These are phyloP conservation scores for Senecio squalidus DNA, from an alignment of 140 eudicot species.

Conservation along the genomic window DNA sequence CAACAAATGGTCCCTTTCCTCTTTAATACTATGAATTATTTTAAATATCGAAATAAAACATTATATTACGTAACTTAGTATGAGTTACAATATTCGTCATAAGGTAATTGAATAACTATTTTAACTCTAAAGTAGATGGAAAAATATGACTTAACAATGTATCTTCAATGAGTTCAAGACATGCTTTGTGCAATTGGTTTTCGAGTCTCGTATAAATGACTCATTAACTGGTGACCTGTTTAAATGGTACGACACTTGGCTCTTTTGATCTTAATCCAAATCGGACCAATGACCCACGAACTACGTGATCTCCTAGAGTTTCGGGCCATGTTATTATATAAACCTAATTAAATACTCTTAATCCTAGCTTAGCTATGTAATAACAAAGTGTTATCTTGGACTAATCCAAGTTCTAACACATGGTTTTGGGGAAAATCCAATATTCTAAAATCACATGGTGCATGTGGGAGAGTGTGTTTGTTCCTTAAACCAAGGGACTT, in stretches of 20 bases:
- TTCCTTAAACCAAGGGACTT: slow-evolving; percentile 28
- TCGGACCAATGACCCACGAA: slow-evolving; percentile 19
- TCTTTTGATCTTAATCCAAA: not conserved
- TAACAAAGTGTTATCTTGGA: slow-evolving; percentile 64
- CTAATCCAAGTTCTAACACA: slow-evolving; percentile 37
- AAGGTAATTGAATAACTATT: too few relatives aligned
- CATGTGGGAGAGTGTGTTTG: slow-evolving; percentile 86
- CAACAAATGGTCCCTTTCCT: slow-evolving; percentile 27
- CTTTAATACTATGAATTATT: too few relatives aligned
- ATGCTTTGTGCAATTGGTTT: too few relatives aligned
- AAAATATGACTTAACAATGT: too few relatives aligned
- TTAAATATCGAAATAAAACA: too few relatives aligned
- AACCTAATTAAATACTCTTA: slow-evolving; percentile 1
- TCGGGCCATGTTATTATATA: slow-evolving; percentile 19
- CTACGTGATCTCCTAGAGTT: slow-evolving; percentile 33
- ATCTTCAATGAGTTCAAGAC: too few relatives aligned
- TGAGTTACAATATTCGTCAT: too few relatives aligned
- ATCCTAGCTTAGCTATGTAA: slow-evolving; percentile 14
- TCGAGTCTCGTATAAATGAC: too few relatives aligned
- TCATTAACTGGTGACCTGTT: not conserved
- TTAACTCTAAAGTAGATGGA: too few relatives aligned
- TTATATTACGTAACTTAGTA: too few relatives aligned
- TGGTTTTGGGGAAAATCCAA: slow-evolving; percentile 32
- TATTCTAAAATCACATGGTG: slow-evolving; percentile 64
- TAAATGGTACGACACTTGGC: not conserved